Base-by-base conservation (phyloP, 2,329 filamentous ascomycete species). In the Coleophoma cylindrospora region DNA sequence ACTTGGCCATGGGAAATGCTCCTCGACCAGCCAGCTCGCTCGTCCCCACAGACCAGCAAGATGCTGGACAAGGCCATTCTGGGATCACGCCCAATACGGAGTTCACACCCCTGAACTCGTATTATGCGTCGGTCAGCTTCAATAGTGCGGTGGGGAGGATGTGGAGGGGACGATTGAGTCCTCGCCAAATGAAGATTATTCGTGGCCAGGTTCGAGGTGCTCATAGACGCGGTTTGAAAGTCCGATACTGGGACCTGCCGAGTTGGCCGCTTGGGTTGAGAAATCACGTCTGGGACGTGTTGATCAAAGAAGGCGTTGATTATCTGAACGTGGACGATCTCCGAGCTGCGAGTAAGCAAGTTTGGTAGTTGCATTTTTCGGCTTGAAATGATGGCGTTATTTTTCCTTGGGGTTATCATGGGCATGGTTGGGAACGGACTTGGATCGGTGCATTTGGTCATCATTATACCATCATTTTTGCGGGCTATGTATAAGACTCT, bases 81-180 rank as follows among this genome's bases (percentile, higher is more conserved):
- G 71, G 71, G 48, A 70, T 68, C 8, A 61, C 64, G 1, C 57
- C 62, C 0, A 38, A 57, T 11, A 60, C 63, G 49, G 54, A 62
- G 12, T 85, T 76, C 66, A 72, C 74, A 59, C 50, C 59, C 1
- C 67, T 68, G 15, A 89, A 86, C 63, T 85, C 81, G 3, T 84
- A 81, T 66, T 89, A 87, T 64, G 81, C 84, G 15, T 84, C 79
- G 44, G 74, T 76, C 3, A 75, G 78, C 14, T 84, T 88, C 60
- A 67, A 65, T 15, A 60, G 65, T 3, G 64, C 74, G 1, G 71
- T 89, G 13, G 85, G 82, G 2, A 54, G 58, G 13, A 57, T 74
- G 43, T 74, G 64, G 70, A 72, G 63, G 60, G 74, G 73, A 4
- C 68, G 66, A 3, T 62, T 87, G 2, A 74, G 69, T 32, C 52